Evolutionary conservation across 371 early-diverging fungal genomes (phyloP).

Genomic region (Apophysomyces trapeziformis): DNA sequence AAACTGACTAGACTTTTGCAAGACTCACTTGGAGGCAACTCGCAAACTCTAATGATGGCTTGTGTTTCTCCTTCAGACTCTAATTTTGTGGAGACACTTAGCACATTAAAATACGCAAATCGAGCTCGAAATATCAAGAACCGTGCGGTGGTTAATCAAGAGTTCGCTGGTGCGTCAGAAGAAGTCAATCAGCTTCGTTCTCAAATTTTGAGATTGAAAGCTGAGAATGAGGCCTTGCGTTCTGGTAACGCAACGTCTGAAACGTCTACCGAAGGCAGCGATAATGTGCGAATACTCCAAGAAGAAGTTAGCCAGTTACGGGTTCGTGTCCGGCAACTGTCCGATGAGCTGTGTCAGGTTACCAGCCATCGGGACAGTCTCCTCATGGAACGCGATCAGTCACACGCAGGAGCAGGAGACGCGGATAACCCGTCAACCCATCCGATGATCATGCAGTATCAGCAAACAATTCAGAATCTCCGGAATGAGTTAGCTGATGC

Average conservation of each 20-base stretch:
- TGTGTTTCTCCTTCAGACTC: conserved; percentile 85
- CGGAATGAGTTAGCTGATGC: conserved; percentile 52
- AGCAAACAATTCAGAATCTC: conserved; percentile 54
- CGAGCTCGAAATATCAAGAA: conserved; percentile 88
- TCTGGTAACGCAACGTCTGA: conserved; percentile 11
- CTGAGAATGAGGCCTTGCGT: conserved; percentile 59
- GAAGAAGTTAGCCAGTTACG: conserved; percentile 51
- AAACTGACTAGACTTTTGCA: conserved; percentile 94
- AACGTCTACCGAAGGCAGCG: background rate
- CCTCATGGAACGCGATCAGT: conserved; percentile 56
- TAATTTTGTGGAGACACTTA: conserved; percentile 87
- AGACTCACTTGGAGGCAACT: conserved; percentile 95
- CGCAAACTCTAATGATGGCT: conserved; percentile 90
- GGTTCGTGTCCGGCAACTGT: conserved; percentile 46
- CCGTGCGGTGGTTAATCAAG: conserved; percentile 58
- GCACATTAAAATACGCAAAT: conserved; percentile 91
- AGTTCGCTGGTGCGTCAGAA: conserved; percentile 48
- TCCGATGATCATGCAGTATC: conserved; percentile 60
- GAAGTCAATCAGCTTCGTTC: conserved; percentile 73
- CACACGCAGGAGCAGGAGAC: conserved; percentile 13
- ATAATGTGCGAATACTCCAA: conserved; percentile 35
- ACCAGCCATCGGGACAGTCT: conserved; percentile 66
- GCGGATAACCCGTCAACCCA: conserved; percentile 25
- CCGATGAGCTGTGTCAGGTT: conserved; percentile 48
- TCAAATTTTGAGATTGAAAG: conserved; percentile 65